A percentile compares a stretch with the other conserved stretches of the same genome.
phyloP scores from a whole-genome alignment of 495 filamentous ascomycete genomes.

The Aspergillus sparsus region DNA sequence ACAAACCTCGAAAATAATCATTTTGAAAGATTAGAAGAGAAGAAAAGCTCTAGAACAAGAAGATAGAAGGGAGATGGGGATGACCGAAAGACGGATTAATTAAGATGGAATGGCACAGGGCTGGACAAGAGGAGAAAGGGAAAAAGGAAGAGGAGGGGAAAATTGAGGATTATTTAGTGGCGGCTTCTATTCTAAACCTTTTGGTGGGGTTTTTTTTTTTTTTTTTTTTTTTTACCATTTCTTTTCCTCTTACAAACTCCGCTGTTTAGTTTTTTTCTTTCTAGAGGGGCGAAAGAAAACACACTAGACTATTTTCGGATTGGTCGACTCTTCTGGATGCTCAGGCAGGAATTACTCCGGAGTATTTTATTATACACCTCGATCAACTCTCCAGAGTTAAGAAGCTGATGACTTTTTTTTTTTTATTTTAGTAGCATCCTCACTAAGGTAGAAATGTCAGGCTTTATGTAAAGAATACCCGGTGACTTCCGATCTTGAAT shows the following conservation, averaged over 20 bases:
- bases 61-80: conserved; percentile 38
- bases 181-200: conserved; percentile 23
- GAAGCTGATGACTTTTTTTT: neutral
- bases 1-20: conserved; percentile 89
- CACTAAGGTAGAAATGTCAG: too few species aligned
- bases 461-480: neutral
- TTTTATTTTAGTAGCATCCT: too few species aligned
- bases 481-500: neutral
- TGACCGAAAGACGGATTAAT: conserved; percentile 25
- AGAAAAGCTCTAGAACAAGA: conserved; percentile 26
- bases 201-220: conserved; percentile 36
- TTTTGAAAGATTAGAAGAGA: conserved; percentile 52
- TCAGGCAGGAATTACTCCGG: too few species aligned
- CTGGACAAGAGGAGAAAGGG: conserved; percentile 18
- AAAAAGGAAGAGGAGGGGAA: conserved; percentile 40
- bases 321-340: conserved; percentile 20
- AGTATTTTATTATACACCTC: too few species aligned
- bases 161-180: conserved; percentile 45
- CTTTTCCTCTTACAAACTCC: neutral
- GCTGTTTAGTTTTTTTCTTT: conserved; percentile 5
- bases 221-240: conserved; percentile 27
- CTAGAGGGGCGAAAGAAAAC: conserved; percentile 20
- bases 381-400: too few species aligned
- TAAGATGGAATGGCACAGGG: conserved; percentile 17
- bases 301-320: conserved; percentile 25